Conservation (phyloP, 257 asterid genomes). For the Primulina eburnea region DNA sequence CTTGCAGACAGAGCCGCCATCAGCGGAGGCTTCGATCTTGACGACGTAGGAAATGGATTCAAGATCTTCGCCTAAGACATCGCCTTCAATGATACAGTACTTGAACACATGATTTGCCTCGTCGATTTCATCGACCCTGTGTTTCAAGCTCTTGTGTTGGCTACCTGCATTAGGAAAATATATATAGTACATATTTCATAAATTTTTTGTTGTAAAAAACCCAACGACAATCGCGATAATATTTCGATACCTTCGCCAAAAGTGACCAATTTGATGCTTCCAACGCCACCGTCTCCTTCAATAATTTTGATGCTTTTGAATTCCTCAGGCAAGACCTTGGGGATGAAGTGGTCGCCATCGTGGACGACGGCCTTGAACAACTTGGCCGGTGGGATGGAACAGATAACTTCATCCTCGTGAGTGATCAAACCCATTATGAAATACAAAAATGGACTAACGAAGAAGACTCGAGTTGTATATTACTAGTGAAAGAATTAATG, state of each 20-base stretch:
- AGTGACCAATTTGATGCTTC: slow-evolving; percentile 22
- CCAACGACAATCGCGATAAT: too few relatives aligned
- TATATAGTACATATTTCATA: too few relatives aligned
- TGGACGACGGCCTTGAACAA: slow-evolving; percentile 44
- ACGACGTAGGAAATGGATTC: slow-evolving; percentile 29
- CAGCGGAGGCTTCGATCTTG: slow-evolving; percentile 27
- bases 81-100: slow-evolving; percentile 50
- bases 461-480: too few relatives aligned
- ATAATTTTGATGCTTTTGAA: slow-evolving; percentile 41
- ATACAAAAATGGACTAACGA: too few relatives aligned
- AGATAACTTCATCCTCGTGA: slow-evolving; percentile 26
- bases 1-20: slow-evolving; percentile 48
- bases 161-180: slow-evolving; percentile 46
- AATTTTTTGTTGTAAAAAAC: too few relatives aligned
- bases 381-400: slow-evolving; percentile 41
- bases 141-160: slow-evolving; percentile 43
- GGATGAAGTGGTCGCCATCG: slow-evolving; percentile 48
- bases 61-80: slow-evolving; percentile 29
- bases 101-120: slow-evolving; percentile 33
- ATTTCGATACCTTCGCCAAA: slow-evolving; percentile 14
- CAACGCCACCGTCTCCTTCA: slow-evolving; percentile 53
- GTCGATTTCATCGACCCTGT: slow-evolving; percentile 40
- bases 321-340: slow-evolving; percentile 42
- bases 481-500: too few relatives aligned
- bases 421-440: slow-evolving; percentile 32